Base-by-base conservation (phyloP, 805 yeast genomes). In the Zygotorulaspora sp. region DNA sequence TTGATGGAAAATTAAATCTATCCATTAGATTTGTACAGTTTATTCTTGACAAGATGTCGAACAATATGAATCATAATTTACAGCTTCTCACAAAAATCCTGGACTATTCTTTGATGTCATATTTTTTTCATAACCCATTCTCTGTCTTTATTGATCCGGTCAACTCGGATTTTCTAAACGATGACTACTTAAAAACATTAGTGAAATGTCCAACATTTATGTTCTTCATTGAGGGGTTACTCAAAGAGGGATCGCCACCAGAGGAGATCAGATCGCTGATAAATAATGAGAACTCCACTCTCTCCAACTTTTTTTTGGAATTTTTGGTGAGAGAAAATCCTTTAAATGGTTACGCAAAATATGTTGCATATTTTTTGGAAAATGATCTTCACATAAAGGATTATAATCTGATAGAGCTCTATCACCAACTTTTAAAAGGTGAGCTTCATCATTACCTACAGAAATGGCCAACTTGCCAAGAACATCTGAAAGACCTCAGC, bases 291-390 rank as follows among this genome's bases (percentile, higher is more conserved):
- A 45, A 59, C 32, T 34, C 45, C 6, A 38, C 53, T 6, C 38
- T 61, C 15, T 58, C 55, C 21, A 54, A 52, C 6, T 59, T 61
- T 36, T 61, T 61, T 35, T 46, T 50, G 14, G 63, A 61, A 34
- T 58, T 61, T 44, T 39, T 61, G 27, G 62, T 61, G 2, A 47
- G 62, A 25, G 62, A 58, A 24, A 61, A 59, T 40, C 65, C 65
- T 14, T 52, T 57, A 15, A 61, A 58, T 45, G 53, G 57, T 23
- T 59, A 55, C 35, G 55, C 61, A 1, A 52, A 53, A 27, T 32
- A 43, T 26, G 58, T 59, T 2, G 53, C 56, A 5, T 41, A 44
- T 8, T 34, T 53, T 13, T 41, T 61, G 25, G 58, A 57, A 38
- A 43, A 51, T 3, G 45, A 45, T 24, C 36, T 56, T 14, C 44